Evolutionary conservation across 495 filamentous ascomycete genomes (phyloP).

Genomic region (Physcia stellaris): DNA sequence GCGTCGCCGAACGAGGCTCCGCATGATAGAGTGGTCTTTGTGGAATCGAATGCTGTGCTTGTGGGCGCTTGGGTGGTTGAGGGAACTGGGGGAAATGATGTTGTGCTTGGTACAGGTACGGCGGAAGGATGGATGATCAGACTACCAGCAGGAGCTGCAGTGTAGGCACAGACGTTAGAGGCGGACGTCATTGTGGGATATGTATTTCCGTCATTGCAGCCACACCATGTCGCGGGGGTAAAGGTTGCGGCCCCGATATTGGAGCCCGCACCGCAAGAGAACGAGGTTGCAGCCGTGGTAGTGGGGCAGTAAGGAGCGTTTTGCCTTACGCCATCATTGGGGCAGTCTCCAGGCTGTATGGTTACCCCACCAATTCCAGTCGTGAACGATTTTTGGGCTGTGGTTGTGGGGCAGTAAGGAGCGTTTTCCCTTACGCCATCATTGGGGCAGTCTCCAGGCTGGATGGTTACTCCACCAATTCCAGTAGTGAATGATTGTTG

Average conservation of each 20-base stretch:
- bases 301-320: neutral
- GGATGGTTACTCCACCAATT: too few species aligned
- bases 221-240: slow-evolving; percentile 1
- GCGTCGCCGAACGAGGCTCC: too few species aligned
- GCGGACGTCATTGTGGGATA: slow-evolving; percentile 1
- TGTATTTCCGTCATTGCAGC: neutral
- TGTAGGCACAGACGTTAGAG: neutral
- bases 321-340: neutral
- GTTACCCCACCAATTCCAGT: too few species aligned
- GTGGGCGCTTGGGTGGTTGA: too few species aligned
- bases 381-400: too few species aligned
- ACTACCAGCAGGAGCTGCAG: neutral
- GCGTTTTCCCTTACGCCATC: slow-evolving; percentile 1
- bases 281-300: neutral
- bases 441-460: slow-evolving; percentile 1
- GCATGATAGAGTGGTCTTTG: too few species aligned
- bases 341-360: slow-evolving; percentile 1
- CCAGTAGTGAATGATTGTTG: too few species aligned
- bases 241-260: neutral
- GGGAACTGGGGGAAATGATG: too few species aligned
- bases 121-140: too few species aligned
- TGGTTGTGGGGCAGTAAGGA: neutral
- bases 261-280: neutral
- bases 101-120: too few species aligned
- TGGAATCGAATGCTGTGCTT: too few species aligned